These are phyloP conservation scores for Aspergillus aculeatus DNA, from an alignment of 2,329 filamentous ascomycete genomes.

Conservation along the genomic window DNA sequence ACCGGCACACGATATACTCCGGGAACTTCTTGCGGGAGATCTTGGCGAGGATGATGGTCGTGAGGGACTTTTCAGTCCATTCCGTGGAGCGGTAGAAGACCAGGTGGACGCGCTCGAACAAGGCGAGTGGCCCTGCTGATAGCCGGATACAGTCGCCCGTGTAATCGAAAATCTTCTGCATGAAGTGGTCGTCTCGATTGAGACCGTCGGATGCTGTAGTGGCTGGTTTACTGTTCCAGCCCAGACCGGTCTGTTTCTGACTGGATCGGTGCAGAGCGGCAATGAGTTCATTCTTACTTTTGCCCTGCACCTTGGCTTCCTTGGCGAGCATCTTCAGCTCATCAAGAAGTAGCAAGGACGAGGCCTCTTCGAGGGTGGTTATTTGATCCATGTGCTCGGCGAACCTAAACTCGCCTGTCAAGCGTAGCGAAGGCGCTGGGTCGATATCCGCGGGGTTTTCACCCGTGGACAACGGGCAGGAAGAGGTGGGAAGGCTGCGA, in stretches of 20 bases:
- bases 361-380: slow-evolving; percentile 76
- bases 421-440: slow-evolving; percentile 23
- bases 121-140: slow-evolving; percentile 66
- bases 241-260: slow-evolving; percentile 71
- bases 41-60: slow-evolving; percentile 88
- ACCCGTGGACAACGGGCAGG: slow-evolving; percentile 24
- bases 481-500: slow-evolving; percentile 55
- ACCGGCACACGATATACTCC: slow-evolving; percentile 84
- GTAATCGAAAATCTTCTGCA: slow-evolving; percentile 71
- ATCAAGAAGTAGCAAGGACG: slow-evolving; percentile 76
- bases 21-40: slow-evolving; percentile 87
- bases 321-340: slow-evolving; percentile 83
- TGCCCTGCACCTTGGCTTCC: slow-evolving; percentile 81
- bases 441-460: slow-evolving; percentile 51
- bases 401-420: slow-evolving; percentile 68
- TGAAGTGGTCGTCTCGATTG: slow-evolving; percentile 72
- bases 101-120: slow-evolving; percentile 92
- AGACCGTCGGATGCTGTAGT: slow-evolving; percentile 32
- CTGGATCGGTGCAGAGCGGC: slow-evolving; percentile 72
- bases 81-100: slow-evolving; percentile 95
- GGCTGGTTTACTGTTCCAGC: slow-evolving; percentile 51
- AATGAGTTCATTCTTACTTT: slow-evolving; percentile 79
- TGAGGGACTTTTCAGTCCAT: slow-evolving; percentile 96
- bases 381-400: slow-evolving; percentile 78
- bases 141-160: slow-evolving; percentile 84